Evolutionary conservation across 2,329 filamentous ascomycete species (phyloP), one percentile per base, ranked within the genome.

Genomic region (Hypoxylon sp.): DNA sequence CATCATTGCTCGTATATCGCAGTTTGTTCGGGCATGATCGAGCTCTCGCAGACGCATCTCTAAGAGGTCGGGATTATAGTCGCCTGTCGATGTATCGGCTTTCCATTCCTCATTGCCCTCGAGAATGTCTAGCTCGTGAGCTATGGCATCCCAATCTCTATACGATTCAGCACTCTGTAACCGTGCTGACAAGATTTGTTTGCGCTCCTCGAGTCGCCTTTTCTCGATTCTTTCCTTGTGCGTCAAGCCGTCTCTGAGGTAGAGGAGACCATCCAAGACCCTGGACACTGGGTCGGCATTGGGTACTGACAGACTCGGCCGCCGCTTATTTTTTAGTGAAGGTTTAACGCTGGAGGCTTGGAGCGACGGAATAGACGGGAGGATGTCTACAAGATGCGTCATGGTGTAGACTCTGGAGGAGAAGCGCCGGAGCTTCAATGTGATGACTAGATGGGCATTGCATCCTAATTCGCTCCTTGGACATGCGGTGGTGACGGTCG

Each of bases 21-120:
- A 89, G 70, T 86, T 90, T 10, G 85, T 83, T 4, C 92, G 88
- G 15, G 93, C 94, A 10, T 91, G 86, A 72, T 97, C 91, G 66
- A 98, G 85, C 71, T 93, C 89, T 58, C 84, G 82, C 47, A 97
- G 82, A n/a, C 92, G 89, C 32, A 86, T 82, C 70, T 90, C 84
- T 46, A 98, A 88, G 7, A 97, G 82, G 0, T 82, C 82, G 0
- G 89, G 86, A 74, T 95, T 89, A 78, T 94, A 96, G 72, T 94
- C 91, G 51, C 86, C 82, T n/a, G 86, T 79, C 0, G 75, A 77
- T 7, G 87, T 80, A 55, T 92, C 88, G 32, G 84, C 79, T 78
- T 97, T 97, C 94, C 94, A 97, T 29, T 84, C 81, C 72, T 95
- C 90, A 75, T 95, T 93, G 50, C 90, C 90, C 77, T 97, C 93